phyloP scores from a whole-genome alignment of 129 eudicot species.

The Pseudognaphalium luteoalbum region DNA sequence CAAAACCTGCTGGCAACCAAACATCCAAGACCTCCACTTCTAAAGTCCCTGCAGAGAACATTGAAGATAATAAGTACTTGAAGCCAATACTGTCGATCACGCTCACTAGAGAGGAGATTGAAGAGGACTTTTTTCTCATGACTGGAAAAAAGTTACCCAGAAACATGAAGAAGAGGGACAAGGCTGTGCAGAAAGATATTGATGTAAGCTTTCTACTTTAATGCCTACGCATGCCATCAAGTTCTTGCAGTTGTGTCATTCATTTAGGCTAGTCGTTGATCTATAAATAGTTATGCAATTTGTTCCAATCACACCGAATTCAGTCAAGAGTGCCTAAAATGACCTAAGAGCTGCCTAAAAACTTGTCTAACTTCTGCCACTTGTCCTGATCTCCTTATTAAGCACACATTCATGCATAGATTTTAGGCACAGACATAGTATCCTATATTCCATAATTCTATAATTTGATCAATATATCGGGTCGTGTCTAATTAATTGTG shows the following conservation, averaged over 20 bases:
- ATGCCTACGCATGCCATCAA: neutral
- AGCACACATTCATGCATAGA: neutral
- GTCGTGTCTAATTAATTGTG: neutral
- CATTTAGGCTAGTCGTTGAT: neutral
- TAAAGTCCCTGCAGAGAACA: neutral
- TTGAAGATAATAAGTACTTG: neutral
- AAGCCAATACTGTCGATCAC: conserved; percentile 1
- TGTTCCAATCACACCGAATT: too few species aligned
- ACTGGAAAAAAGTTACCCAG: conserved; percentile 29
- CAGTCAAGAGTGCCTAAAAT: too few species aligned
- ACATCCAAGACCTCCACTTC: conserved; percentile 2
- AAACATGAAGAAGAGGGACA: conserved; percentile 19
- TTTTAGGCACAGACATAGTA: neutral
- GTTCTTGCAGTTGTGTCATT: neutral
- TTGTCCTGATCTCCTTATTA: neutral
- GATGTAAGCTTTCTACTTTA: conserved; percentile 24
- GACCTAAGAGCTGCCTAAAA: too few species aligned
- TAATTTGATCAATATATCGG: neutral
- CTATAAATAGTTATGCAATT: too few species aligned
- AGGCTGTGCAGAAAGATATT: conserved; percentile 16
- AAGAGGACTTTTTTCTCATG: conserved; percentile 24
- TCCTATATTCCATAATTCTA: neutral
- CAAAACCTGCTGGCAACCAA: neutral
- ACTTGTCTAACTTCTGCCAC: neutral
- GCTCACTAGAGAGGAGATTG: conserved; percentile 33